A percentile compares a stretch with the other conserved stretches of the same genome.
These are phyloP conservation scores for Trichoderma sp. DNA, from an alignment of 2,329 filamentous ascomycete genomes.

Conservation along the genomic window DNA sequence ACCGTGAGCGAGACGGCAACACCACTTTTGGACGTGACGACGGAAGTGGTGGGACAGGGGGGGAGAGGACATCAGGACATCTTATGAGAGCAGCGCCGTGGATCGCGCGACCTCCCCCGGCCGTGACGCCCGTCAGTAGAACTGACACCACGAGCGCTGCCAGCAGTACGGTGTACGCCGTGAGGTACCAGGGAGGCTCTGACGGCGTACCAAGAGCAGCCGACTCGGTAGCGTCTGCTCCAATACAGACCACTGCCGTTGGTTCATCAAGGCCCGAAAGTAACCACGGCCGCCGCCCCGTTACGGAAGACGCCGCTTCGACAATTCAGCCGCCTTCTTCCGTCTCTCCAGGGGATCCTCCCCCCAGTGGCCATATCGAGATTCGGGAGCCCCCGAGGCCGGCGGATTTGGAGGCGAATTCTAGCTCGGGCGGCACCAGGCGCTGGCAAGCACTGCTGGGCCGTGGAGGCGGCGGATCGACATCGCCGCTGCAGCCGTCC, in stretches of 20 bases:
- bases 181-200: conserved; percentile 61
- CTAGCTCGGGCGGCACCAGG: conserved; percentile 33
- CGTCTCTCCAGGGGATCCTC: conserved; percentile 29
- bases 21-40: conserved; percentile 28
- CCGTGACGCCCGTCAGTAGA: conserved; percentile 60
- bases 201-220: conserved; percentile 54
- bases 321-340: conserved; percentile 29
- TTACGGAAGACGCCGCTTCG: conserved; percentile 36
- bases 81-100: conserved; percentile 55
- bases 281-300: conserved; percentile 33
- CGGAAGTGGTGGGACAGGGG: conserved; percentile 34
- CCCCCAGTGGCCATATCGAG: conserved; percentile 33
- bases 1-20: conserved; percentile 30
- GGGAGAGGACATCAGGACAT: conserved; percentile 38
- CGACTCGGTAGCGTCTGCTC: conserved; percentile 38
- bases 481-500: background rate
- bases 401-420: conserved; percentile 38
- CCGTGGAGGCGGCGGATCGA: conserved; percentile 1
- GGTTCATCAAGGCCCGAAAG: conserved; percentile 44
- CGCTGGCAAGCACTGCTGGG: conserved; percentile 36
- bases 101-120: conserved; percentile 59
- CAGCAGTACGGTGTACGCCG: conserved; percentile 65
- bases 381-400: conserved; percentile 28
- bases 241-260: conserved; percentile 37
- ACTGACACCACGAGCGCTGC: conserved; percentile 65